Conservation (phyloP, 2,329 filamentous ascomycete genomes). For the Aspergillus ustus region DNA sequence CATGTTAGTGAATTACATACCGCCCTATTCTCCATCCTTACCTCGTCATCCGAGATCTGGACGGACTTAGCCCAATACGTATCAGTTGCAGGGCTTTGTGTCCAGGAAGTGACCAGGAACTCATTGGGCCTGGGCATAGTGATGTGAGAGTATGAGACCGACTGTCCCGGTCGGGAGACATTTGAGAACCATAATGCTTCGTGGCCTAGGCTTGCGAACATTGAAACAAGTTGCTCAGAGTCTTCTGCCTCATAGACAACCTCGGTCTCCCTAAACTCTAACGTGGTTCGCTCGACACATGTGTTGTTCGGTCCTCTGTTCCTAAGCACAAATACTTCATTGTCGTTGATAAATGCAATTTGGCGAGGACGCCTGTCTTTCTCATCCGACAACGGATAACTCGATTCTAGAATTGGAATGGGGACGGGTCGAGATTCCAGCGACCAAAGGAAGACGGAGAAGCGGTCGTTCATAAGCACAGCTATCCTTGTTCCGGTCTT, state of each 20-base stretch:
- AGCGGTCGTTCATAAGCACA: constrained; percentile 68
- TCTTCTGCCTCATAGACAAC: constrained; percentile 37
- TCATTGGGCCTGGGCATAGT: constrained; percentile 23
- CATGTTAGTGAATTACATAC: constrained; percentile 18
- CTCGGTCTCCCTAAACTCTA: constrained; percentile 40
- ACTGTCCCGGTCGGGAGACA: constrained; percentile 28
- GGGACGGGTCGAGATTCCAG: constrained; percentile 51
- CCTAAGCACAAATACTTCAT: constrained; percentile 49
- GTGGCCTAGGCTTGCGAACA: constrained; percentile 42
- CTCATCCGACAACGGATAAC: constrained; percentile 39
- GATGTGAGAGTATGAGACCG: constrained; percentile 39
- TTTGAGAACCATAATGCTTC: constrained; percentile 45
- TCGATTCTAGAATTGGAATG: constrained; percentile 44
- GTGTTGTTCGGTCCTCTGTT: constrained; percentile 36
- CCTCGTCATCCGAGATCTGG: constrained; percentile 45
- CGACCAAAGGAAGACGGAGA: constrained; percentile 74
- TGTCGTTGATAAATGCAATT: constrained; percentile 51
- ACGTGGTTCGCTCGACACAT: constrained; percentile 37
- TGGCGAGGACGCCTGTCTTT: constrained; percentile 45
- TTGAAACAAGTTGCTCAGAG: constrained; percentile 41
- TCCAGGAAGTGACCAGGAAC: constrained; percentile 30
- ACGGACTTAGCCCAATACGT: constrained; percentile 45
- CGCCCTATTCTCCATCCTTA: constrained; percentile 24
- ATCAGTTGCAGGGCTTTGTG: constrained; percentile 39
- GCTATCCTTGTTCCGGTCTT: constrained; percentile 68